Evolutionary conservation across 2,329 filamentous ascomycete genomes (phyloP).

Genomic region (Lasiodiplodia sp.): DNA sequence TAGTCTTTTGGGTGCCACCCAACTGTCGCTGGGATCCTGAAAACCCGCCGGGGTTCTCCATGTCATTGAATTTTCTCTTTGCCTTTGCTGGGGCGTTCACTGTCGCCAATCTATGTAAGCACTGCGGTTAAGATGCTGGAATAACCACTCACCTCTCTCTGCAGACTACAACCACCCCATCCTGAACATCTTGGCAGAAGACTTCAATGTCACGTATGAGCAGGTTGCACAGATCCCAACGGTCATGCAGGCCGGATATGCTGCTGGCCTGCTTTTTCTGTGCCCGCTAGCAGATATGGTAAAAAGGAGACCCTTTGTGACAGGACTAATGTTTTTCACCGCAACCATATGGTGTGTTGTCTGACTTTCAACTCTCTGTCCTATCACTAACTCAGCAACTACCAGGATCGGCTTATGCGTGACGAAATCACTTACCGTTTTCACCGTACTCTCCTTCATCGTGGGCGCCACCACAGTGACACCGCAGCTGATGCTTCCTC

Average conservation of each 20-base stretch:
- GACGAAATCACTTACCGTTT: slow-evolving; percentile 69
- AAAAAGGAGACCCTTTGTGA: slow-evolving; percentile 71
- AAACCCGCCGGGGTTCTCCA: slow-evolving; percentile 71
- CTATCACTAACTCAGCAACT: neutral
- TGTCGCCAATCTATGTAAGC: slow-evolving; percentile 72
- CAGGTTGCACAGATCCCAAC: slow-evolving; percentile 73
- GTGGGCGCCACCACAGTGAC: slow-evolving; percentile 81
- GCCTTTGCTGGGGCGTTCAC: slow-evolving; percentile 71
- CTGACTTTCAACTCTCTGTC: too few relatives aligned
- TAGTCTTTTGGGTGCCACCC: slow-evolving; percentile 63
- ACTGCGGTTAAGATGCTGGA: neutral
- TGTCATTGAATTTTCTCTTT: slow-evolving; percentile 74
- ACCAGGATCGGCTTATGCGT: slow-evolving; percentile 74
- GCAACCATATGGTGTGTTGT: slow-evolving; percentile 66
- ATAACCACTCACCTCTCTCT: neutral
- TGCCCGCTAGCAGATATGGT: slow-evolving; percentile 78
- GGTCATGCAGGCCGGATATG: slow-evolving; percentile 81
- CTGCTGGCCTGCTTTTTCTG: slow-evolving; percentile 73
- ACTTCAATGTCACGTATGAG: slow-evolving; percentile 75
- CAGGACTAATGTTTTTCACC: slow-evolving; percentile 71
- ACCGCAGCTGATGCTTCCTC: slow-evolving; percentile 75
- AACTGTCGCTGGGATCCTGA: slow-evolving; percentile 73
- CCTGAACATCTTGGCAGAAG: slow-evolving; percentile 74
- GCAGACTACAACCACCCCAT: slow-evolving; percentile 78
- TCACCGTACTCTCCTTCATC: slow-evolving; percentile 75